Evolutionary conservation across 805 yeast genomes (phyloP).

Genomic region (Nakazawaea ernobii): DNA sequence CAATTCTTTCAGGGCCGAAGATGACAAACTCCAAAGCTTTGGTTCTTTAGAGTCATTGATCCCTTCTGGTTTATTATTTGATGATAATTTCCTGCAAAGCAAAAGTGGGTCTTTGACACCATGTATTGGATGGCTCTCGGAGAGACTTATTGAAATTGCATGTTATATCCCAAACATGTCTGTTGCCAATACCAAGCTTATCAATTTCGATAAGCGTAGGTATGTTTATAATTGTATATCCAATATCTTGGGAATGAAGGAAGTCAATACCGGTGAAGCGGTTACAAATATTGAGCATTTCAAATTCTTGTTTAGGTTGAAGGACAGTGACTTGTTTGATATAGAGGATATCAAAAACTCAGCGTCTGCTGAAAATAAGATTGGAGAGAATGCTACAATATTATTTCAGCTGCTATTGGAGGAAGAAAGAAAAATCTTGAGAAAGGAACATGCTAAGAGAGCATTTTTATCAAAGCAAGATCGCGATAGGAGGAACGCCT

Average conservation of each 20-base stretch:
- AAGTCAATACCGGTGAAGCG: slow-evolving; percentile 14
- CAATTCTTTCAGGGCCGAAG: slow-evolving; percentile 9
- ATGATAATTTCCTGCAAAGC: slow-evolving; percentile 18
- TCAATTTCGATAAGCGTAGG: slow-evolving; percentile 83
- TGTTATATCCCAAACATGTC: slow-evolving; percentile 78
- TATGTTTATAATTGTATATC: slow-evolving; percentile 58
- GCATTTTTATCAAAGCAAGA: slow-evolving; percentile 22
- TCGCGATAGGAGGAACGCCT: slow-evolving; percentile 13
- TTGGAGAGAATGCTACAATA: slow-evolving; percentile 18
- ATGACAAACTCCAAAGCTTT: not conserved
- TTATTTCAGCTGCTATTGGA: slow-evolving; percentile 41
- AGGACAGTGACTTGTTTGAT: slow-evolving; percentile 27
- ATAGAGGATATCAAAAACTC: slow-evolving; percentile 33
- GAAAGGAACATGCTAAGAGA: slow-evolving; percentile 37
- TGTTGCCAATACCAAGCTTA: slow-evolving; percentile 52
- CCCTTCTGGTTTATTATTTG: slow-evolving; percentile 23
- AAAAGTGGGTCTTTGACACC: slow-evolving; percentile 40
- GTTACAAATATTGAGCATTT: slow-evolving; percentile 33
- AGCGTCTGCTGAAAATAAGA: slow-evolving; percentile 36
- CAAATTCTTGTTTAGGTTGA: slow-evolving; percentile 46
- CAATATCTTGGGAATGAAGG: slow-evolving; percentile 42
- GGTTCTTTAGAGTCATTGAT: slow-evolving; percentile 25
- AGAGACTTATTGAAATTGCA: slow-evolving; percentile 69
- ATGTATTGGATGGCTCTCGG: slow-evolving; percentile 89
- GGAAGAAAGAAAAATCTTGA: slow-evolving; percentile 45